Conservation (phyloP, 2,329 filamentous ascomycete species). For the Cordyceps pruinosa region DNA sequence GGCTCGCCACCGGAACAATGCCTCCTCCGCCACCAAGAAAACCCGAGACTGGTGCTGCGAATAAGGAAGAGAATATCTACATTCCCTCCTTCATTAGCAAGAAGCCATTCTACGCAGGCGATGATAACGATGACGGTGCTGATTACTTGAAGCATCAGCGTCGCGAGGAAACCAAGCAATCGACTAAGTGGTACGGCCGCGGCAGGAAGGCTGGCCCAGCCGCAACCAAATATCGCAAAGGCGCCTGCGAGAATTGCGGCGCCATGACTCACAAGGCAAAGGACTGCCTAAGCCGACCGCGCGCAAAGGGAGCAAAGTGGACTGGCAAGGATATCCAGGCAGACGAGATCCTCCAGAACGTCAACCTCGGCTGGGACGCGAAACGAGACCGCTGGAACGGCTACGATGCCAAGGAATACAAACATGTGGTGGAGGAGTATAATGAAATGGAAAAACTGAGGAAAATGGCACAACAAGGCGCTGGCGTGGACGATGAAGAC, state of each 20-base stretch:
- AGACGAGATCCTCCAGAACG: conserved; percentile 79
- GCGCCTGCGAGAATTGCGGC: conserved; percentile 97
- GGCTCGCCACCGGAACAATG: not conserved
- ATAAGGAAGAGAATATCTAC: conserved; percentile 94
- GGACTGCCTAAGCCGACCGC: conserved; percentile 82
- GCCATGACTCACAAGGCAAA: conserved; percentile 94
- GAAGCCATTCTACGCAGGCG: conserved; percentile 87
- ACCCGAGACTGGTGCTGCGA: conserved; percentile 33
- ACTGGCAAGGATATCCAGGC: conserved; percentile 90
- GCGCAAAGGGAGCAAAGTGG: conserved; percentile 85
- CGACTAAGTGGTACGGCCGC: conserved; percentile 88
- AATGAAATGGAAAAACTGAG: conserved; percentile 74
- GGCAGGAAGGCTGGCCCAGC: conserved; percentile 78
- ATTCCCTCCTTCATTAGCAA: conserved; percentile 98
- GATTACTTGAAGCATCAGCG: conserved; percentile 98
- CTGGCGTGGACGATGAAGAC: conserved; percentile 40
- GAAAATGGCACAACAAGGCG: conserved; percentile 46
- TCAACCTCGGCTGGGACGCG: conserved; percentile 89
- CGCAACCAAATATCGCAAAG: conserved; percentile 94
- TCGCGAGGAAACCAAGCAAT: conserved; percentile 51
- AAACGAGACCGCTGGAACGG: conserved; percentile 98
- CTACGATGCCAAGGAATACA: conserved; percentile 86
- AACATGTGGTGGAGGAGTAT: conserved; percentile 80
- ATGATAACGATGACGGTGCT: conserved; percentile 65
- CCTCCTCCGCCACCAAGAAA: conserved; percentile 28